Base-by-base conservation (phyloP, 2,329 filamentous ascomycete genomes). In the Chalaropsis ovoidea region DNA sequence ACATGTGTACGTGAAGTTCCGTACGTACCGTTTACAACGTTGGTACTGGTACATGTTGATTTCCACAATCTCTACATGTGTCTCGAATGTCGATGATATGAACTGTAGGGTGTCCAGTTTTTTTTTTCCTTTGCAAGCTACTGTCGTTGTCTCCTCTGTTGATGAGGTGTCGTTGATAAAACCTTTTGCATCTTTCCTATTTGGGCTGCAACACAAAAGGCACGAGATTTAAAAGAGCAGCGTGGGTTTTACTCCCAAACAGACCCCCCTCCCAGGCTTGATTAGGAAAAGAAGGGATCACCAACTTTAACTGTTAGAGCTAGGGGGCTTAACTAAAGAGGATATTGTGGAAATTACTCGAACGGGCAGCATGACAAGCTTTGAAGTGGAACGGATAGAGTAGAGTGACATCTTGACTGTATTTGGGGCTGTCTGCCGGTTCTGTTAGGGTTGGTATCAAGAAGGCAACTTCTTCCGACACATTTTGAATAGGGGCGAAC, bases 211-310 rank as follows among this genome's bases (percentile, higher is more conserved):
- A 58, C 54, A 35, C 54, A 35, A 58, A 35, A 39, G 54, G 27
- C 27, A 35, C 54, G n/a, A 58, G 13, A 58, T 58, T 19, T 19
- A 58, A 58, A 58, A 58, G 13, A 22, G 54, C 27, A n/a, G 27
- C 27, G 54, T n/a, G 15, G 54, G 54, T 35, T 58, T n/a, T n/a
- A 17, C 54, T 58, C 15, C 27, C 54, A 35, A 35, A 39, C 54
- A n/a, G 54, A 58, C 11, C 8, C 22, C 22, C 17, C 54, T 47
- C 43, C 35, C 35, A 58, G 54, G 27, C 54, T 58, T 58, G 54
- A 35, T 58, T 58, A 35, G 54, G 54, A 39, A 58, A 58, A 58
- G 54, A 58, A 58, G 54, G 54, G 54, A 35, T 58, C 54, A 58
- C 54, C 27, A 39, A 39, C 54, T 58, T 35, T 58, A 58, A 58